These are phyloP conservation scores for Vaccinium darrowii DNA, from an alignment of 148 eudicot species.

Conservation along the genomic window DNA sequence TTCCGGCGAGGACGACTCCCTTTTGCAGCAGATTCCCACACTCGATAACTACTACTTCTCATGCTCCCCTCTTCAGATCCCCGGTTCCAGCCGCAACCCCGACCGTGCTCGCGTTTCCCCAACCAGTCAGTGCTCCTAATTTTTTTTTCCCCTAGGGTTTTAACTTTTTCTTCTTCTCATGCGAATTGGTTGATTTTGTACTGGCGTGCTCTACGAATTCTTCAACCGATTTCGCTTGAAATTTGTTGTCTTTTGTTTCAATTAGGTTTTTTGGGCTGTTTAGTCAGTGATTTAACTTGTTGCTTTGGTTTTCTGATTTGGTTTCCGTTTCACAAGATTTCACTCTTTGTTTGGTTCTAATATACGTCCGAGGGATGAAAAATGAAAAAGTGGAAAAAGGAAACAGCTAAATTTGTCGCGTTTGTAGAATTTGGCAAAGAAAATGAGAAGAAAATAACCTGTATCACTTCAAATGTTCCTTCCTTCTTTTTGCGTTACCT, in stretches of 20 bases:
- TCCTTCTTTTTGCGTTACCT: background rate
- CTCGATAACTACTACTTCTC: slow-evolving; percentile 21
- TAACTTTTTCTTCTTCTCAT: background rate
- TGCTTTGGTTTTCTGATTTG: background rate
- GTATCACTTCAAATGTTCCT: background rate
- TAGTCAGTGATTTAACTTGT: background rate
- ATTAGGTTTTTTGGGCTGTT: background rate
- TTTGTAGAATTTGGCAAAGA: background rate
- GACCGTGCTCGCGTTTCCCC: background rate
- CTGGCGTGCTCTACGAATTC: background rate
- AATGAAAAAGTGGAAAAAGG: background rate
- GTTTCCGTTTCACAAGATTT: background rate
- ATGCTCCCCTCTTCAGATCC: slow-evolving; percentile 39
- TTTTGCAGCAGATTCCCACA: slow-evolving; percentile 23
- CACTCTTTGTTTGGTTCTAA: background rate
- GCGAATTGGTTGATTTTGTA: background rate
- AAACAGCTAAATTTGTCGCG: background rate
- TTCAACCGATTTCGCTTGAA: background rate
- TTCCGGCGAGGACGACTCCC: slow-evolving; percentile 43
- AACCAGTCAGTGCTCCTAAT: slow-evolving; percentile 21
- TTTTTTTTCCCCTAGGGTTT: background rate
- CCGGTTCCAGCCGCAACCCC: slow-evolving; percentile 12
- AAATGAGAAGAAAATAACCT: background rate
- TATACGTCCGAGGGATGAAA: background rate
- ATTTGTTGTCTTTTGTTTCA: background rate